phyloP scores from a whole-genome alignment of 495 filamentous ascomycete genomes.

The Ascodesmis nigricans region DNA sequence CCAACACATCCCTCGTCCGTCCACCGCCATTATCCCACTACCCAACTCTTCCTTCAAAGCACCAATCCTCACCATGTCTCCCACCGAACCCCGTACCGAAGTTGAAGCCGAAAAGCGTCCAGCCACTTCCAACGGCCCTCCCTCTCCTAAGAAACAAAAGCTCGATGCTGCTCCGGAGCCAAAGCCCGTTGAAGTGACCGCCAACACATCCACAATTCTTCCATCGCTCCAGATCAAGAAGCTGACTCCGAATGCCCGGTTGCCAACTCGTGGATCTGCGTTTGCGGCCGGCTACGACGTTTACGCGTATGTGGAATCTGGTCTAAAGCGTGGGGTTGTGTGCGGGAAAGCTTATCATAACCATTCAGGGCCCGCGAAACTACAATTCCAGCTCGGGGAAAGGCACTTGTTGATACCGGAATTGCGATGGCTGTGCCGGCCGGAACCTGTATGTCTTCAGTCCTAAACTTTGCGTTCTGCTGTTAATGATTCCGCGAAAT shows the following conservation, averaged over 20 bases:
- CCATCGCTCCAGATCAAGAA: slow-evolving; percentile 67
- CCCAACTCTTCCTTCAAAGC: too few relatives aligned
- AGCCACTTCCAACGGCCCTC: too few relatives aligned
- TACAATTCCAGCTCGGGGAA: slow-evolving; percentile 57
- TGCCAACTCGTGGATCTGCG: slow-evolving; percentile 70
- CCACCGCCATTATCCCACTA: too few relatives aligned
- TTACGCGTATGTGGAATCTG: slow-evolving; percentile 28
- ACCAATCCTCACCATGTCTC: too few relatives aligned
- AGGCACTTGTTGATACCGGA: slow-evolving; percentile 71
- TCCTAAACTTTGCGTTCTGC: slow-evolving; percentile 3
- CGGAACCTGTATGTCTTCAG: slow-evolving; percentile 48
- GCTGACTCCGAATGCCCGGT: slow-evolving; percentile 43
- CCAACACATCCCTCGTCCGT: too few relatives aligned
- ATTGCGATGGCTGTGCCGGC: slow-evolving; percentile 71
- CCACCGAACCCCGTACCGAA: too few relatives aligned
- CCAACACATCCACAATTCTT: slow-evolving; percentile 19
- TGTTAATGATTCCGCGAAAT: too few relatives aligned
- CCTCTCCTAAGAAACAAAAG: too few relatives aligned
- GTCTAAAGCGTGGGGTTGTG: neutral
- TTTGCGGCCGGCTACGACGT: slow-evolving; percentile 89
- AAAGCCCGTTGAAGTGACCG: slow-evolving; percentile 19
- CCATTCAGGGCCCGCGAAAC: slow-evolving; percentile 38
- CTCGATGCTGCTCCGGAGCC: slow-evolving; percentile 4
- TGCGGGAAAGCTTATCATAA: neutral
- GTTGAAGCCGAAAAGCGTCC: too few relatives aligned